A percentile compares a stretch with the other conserved stretches of the same genome.
Conservation (phyloP, 2,329 filamentous ascomycete genomes). For the Pezicula radicicola region DNA sequence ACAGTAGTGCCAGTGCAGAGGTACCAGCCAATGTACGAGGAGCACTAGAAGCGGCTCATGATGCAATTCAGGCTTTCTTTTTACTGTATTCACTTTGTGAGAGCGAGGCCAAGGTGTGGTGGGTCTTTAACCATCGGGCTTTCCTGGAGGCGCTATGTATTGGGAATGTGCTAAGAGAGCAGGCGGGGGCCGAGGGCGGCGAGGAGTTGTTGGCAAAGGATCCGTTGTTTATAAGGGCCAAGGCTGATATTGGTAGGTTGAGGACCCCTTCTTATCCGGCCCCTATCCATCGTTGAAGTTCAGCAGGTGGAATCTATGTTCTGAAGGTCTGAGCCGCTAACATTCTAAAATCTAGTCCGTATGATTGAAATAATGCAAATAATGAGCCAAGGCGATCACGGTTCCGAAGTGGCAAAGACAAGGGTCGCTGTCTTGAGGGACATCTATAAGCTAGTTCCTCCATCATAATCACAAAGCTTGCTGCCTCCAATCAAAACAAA, state of each 20-base stretch:
- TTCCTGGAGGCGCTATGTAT: slow-evolving; percentile 75
- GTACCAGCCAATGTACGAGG: slow-evolving; percentile 63
- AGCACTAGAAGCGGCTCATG: slow-evolving; percentile 72
- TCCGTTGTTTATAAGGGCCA: slow-evolving; percentile 57
- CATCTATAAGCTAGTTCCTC: no score
- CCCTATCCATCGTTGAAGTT: no score
- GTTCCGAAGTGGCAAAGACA: slow-evolving; percentile 56
- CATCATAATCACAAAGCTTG: no score
- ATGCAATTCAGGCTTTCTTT: slow-evolving; percentile 73
- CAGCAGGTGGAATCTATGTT: no score
- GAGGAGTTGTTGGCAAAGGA: slow-evolving; percentile 46
- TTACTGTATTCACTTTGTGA: slow-evolving; percentile 67
- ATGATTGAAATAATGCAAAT: slow-evolving; percentile 64
- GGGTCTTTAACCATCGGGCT: slow-evolving; percentile 79
- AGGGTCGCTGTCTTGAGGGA: slow-evolving; percentile 56
- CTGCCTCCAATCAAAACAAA: no score
- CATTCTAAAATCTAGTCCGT: slow-evolving; percentile 35
- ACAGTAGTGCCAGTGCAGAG: slow-evolving; percentile 65
- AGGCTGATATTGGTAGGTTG: slow-evolving; percentile 56
- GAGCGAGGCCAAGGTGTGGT: slow-evolving; percentile 74
- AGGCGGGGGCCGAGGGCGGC: slow-evolving; percentile 41
- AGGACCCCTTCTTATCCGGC: neutral
- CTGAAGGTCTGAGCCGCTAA: neutral
- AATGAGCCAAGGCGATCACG: slow-evolving; percentile 53
- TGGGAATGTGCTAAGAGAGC: slow-evolving; percentile 54